A percentile compares a stretch with the other conserved stretches of the same genome.
phyloP scores from a whole-genome alignment of 805 yeast species.

The Kuraishia cidri region DNA sequence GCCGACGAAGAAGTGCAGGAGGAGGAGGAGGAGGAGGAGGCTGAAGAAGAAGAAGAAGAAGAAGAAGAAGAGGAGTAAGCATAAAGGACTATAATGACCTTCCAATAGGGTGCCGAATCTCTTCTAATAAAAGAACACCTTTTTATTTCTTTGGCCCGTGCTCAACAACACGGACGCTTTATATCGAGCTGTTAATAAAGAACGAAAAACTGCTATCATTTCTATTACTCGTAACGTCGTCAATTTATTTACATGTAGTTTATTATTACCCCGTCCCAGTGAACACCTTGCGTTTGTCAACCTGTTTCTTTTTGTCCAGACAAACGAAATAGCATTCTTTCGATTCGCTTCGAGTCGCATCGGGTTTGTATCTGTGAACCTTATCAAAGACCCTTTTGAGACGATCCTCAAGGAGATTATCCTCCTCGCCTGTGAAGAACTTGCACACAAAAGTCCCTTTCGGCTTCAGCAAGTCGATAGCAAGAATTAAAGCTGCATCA shows the following conservation, averaged over 20 bases:
- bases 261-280: no score
- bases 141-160: no score
- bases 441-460: slow-evolving; percentile 78
- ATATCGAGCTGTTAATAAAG: no score
- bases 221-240: no score
- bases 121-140: no score
- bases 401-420: slow-evolving; percentile 48
- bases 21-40: slow-evolving; percentile 6
- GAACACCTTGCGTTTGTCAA: slow-evolving; percentile 37
- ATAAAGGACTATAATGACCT: no score
- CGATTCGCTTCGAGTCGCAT: slow-evolving; percentile 71
- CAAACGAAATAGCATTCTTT: slow-evolving; percentile 80
- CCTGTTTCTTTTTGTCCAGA: slow-evolving; percentile 29
- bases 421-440: slow-evolving; percentile 79
- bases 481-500: slow-evolving; percentile 79
- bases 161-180: no score
- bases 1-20: slow-evolving; percentile 9
- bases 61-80: neutral
- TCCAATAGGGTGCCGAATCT: no score
- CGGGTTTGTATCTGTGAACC: slow-evolving; percentile 71
- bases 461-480: slow-evolving; percentile 58
- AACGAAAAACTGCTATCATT: no score
- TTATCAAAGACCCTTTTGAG: slow-evolving; percentile 48
- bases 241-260: no score
- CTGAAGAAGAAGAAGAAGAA: slow-evolving; percentile 6